phyloP scores from a whole-genome alignment of 495 filamentous ascomycete species.

The Tuber calosporum region DNA sequence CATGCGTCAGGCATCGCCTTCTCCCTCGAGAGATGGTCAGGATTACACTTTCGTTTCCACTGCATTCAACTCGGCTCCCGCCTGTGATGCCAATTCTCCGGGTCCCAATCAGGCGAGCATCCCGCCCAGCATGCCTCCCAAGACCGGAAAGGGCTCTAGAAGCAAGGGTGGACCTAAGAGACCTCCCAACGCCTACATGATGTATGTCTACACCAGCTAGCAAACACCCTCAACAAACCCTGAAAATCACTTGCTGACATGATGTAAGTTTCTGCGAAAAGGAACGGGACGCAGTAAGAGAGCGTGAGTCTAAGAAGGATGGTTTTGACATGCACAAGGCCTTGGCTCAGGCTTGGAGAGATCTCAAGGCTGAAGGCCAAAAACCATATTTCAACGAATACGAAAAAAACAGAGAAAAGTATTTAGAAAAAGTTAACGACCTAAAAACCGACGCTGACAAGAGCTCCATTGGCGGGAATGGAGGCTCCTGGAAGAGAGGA shows the following conservation, averaged over 20 bases:
- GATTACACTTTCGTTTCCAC: slow-evolving; percentile 27
- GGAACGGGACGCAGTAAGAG: slow-evolving; percentile 41
- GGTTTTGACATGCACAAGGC: slow-evolving; percentile 44
- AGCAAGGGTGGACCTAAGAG: slow-evolving; percentile 41
- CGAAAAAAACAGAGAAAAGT: slow-evolving; percentile 40
- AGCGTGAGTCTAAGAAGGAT: slow-evolving; percentile 41
- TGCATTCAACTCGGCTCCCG: slow-evolving; percentile 18
- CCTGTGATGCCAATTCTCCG: slow-evolving; percentile 21
- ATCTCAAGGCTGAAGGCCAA: slow-evolving; percentile 41
- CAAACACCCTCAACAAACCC: slow-evolving; percentile 17
- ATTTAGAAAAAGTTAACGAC: slow-evolving; percentile 36
- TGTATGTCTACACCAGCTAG: slow-evolving; percentile 29
- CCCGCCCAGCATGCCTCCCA: slow-evolving; percentile 23
- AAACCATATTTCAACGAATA: slow-evolving; percentile 43
- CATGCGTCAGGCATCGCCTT: slow-evolving; percentile 36
- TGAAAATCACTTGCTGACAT: slow-evolving; percentile 37
- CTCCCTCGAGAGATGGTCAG: slow-evolving; percentile 31
- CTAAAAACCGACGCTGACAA: slow-evolving; percentile 35
- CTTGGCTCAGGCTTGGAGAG: slow-evolving; percentile 42
- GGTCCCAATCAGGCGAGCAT: slow-evolving; percentile 21
- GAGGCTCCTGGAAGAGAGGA: slow-evolving; percentile 30
- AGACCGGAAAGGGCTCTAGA: slow-evolving; percentile 36
- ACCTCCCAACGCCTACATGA: slow-evolving; percentile 42
- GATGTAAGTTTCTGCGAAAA: slow-evolving; percentile 43
- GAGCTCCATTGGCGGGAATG: slow-evolving; percentile 26